phyloP scores from a whole-genome alignment of 2,329 filamentous ascomycete genomes.

The Aspergillus fumigatiaffinis region DNA sequence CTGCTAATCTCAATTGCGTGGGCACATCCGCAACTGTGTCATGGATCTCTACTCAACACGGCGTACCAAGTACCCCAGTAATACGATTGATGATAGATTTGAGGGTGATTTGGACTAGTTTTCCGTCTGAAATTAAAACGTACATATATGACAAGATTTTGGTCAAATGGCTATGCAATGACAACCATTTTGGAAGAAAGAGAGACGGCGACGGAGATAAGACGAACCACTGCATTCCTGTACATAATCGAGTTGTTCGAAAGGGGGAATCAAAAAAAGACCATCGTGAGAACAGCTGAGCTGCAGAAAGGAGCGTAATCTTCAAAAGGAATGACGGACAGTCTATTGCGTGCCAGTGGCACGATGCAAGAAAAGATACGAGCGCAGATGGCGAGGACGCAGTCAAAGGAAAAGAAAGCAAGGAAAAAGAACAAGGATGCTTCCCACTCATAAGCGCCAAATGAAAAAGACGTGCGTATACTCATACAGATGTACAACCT shows the following conservation, averaged over 20 bases:
- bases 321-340: slow-evolving; percentile 15
- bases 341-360: slow-evolving; percentile 12
- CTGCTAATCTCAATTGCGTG: neutral
- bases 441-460: slow-evolving; percentile 29
- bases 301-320: slow-evolving; percentile 13
- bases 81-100: neutral
- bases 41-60: neutral
- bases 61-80: neutral
- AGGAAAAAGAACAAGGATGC: slow-evolving; percentile 6
- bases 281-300: slow-evolving; percentile 13
- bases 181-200: neutral
- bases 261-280: slow-evolving; percentile 1
- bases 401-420: slow-evolving; percentile 17
- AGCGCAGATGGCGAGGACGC: slow-evolving; percentile 4
- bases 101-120: neutral
- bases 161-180: neutral
- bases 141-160: neutral
- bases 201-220: neutral
- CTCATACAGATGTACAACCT: slow-evolving; percentile 30
- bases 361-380: slow-evolving; percentile 3
- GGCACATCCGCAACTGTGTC: neutral
- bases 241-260: neutral
- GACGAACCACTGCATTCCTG: neutral
- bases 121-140: neutral
- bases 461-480: slow-evolving; percentile 28